These are phyloP conservation scores for Rhizopogon rudus DNA, from an alignment of 768 basidiomycete species.

Conservation along the genomic window DNA sequence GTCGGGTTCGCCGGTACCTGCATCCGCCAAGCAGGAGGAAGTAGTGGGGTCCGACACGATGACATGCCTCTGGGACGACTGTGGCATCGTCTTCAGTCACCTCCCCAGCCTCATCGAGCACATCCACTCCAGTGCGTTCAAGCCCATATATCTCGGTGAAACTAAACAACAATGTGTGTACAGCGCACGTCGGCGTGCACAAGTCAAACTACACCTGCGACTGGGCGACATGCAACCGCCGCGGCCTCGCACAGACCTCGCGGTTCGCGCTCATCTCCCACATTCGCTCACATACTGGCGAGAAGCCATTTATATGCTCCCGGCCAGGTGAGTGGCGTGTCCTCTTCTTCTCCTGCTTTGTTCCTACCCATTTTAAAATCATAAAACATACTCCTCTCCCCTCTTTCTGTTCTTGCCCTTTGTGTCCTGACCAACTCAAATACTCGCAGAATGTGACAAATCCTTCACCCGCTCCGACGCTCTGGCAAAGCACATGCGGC, in stretches of 20 bases:
- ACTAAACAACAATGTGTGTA: neutral
- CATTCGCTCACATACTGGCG: slow-evolving; percentile 88
- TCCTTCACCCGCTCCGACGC: slow-evolving; percentile 95
- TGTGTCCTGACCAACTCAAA: neutral
- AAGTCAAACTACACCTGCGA: slow-evolving; percentile 87
- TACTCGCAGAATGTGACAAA: slow-evolving; percentile 77
- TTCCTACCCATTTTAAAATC: slow-evolving; percentile 4
- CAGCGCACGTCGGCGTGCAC: slow-evolving; percentile 79
- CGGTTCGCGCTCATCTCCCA: slow-evolving; percentile 90
- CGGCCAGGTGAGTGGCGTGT: slow-evolving; percentile 55
- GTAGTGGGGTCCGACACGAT: slow-evolving; percentile 46
- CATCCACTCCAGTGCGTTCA: slow-evolving; percentile 67
- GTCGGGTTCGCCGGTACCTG: slow-evolving; percentile 17
- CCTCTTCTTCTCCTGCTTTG: neutral
- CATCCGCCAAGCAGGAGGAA: slow-evolving; percentile 16
- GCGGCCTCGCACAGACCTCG: slow-evolving; percentile 81
- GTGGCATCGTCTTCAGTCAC: slow-evolving; percentile 67
- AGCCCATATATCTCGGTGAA: neutral
- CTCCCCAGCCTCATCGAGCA: slow-evolving; percentile 76
- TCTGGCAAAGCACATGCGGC: slow-evolving; percentile 86
- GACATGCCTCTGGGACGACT: slow-evolving; percentile 83
- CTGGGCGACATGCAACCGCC: slow-evolving; percentile 78
- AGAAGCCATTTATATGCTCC: slow-evolving; percentile 86
- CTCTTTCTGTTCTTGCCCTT: neutral
- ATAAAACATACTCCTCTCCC: neutral